Percentiles rank a stretch among this genome's conserved stretches.
Conservation (phyloP, 805 yeast species). For the Saccharomycopsis sp. region DNA sequence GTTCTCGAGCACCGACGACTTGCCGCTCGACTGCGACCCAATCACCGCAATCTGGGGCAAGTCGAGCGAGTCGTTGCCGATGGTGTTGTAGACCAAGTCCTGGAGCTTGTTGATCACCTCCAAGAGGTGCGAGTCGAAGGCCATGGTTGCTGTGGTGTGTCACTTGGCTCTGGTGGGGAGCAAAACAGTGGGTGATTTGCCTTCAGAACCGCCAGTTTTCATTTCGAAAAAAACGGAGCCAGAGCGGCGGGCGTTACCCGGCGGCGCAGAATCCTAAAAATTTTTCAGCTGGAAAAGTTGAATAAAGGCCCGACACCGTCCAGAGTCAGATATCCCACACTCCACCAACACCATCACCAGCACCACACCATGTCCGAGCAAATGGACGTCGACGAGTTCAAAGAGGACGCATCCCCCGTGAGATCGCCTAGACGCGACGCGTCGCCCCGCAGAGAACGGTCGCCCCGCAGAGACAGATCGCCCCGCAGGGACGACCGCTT, state of each 20-base stretch:
- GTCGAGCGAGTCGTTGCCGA: constrained; percentile 39
- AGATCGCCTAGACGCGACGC: constrained; percentile 24
- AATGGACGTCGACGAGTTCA: constrained; percentile 58
- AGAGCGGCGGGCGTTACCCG: not conserved
- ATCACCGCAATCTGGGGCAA: constrained; percentile 93
- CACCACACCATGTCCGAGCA: constrained; percentile 44
- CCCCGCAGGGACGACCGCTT: constrained; percentile 36
- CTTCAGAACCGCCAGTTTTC: no score
- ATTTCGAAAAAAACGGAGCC: no score
- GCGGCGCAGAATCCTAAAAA: not conserved
- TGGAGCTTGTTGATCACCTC: constrained; percentile 21
- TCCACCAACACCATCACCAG: no score
- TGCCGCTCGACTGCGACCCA: constrained; percentile 87
- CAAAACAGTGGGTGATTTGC: no score
- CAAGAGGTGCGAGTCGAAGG: constrained; percentile 20
- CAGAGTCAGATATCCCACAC: no score
- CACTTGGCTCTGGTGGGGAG: no score
- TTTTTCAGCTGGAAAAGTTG: not conserved
- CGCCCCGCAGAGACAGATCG: constrained; percentile 27
- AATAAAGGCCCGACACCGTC: no score
- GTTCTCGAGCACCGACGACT: constrained; percentile 83
- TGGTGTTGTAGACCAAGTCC: constrained; percentile 21
- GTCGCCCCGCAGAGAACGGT: constrained; percentile 20
- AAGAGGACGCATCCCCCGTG: constrained; percentile 29
- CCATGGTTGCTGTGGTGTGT: constrained; percentile 12